phyloP scores from a whole-genome alignment of 441 rosid species.

The Oxalis stricta region DNA sequence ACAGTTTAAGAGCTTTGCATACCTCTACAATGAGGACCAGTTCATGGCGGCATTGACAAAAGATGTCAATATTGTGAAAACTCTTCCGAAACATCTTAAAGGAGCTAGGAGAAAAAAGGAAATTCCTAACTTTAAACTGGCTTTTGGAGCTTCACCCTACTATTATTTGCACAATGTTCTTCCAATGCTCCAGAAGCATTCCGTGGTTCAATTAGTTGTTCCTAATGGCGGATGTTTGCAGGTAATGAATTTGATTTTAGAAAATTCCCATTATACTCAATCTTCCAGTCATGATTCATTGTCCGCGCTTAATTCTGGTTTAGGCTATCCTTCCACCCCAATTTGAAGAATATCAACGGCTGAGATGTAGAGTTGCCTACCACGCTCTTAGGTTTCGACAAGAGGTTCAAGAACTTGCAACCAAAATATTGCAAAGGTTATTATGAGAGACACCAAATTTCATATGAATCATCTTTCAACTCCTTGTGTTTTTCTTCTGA shows the following conservation, averaged over 20 bases:
- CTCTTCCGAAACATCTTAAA: conserved; percentile 90
- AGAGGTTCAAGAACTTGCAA: conserved; percentile 82
- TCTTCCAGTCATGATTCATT: not conserved
- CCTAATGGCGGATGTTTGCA: conserved; percentile 88
- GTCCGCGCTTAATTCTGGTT: conserved; percentile 5
- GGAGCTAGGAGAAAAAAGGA: conserved; percentile 72
- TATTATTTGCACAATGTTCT: conserved; percentile 79
- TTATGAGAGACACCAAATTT: conserved; percentile 2
- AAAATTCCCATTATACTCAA: too few relatives aligned
- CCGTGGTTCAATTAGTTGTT: conserved; percentile 80
- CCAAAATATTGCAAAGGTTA: conserved; percentile 64
- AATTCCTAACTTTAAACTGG: conserved; percentile 72
- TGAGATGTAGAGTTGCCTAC: conserved; percentile 87
- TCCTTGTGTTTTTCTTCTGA: not conserved
- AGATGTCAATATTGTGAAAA: conserved; percentile 65
- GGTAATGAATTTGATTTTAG: conserved; percentile 24
- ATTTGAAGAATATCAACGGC: conserved; percentile 84
- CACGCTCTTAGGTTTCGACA: conserved; percentile 75
- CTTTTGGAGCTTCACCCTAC: conserved; percentile 66
- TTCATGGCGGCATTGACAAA: conserved; percentile 65
- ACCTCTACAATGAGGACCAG: conserved; percentile 79
- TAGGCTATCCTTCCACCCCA: conserved; percentile 71
- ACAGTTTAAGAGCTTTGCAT: conserved; percentile 95
- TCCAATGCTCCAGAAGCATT: conserved; percentile 71
- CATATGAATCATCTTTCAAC: not conserved